Evolutionary conservation across 2,329 filamentous ascomycete genomes (phyloP), one percentile per base, ranked within the genome.

Genomic region (Aspergillus persii): DNA sequence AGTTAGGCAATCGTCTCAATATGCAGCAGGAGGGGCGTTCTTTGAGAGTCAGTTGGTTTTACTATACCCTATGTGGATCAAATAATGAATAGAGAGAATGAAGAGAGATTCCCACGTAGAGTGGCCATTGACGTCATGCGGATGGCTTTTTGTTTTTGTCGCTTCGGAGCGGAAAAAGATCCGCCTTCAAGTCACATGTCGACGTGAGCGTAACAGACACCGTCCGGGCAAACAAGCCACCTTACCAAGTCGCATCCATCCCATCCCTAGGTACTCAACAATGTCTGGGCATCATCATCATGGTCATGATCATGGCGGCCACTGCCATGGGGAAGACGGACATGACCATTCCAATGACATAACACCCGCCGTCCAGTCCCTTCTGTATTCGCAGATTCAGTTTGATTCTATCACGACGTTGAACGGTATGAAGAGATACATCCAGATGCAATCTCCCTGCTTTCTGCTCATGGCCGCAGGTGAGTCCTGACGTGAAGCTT

Each of bases 271-370:
- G 18, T 23, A 23, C 18, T 23, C 18, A 23, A 23, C 18, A 1
- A 76, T 74, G 74, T 71, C 75, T 23, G 69, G 68, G 3, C 74
- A 77, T 60, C 67, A 74, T 63, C 72, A 77, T 54, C 71, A 74
- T 23, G 18, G 18, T 53, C 69, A 77, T 59, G 68, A 73, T 53
- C 75, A 80, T 61, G 68, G 69, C 58, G 75, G 76, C 49, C 79
- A 83, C 67, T 80, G 75, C 58, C 79, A 83, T 62, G 79, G 80
- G 63, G 78, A 80, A 66, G 81, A 83, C 60, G 84, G 80, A 47
- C 92, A 97, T 75, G 92, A 96, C 76, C 94, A 97, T 78, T 89
- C 86, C 50, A 91, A 98, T 79, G 94, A 98, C 80, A 86, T 96
- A 69, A 93, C 91, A 1, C 95, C 95, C 0, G 94, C 93, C 1